phyloP scores from a whole-genome alignment of 306 rosid genomes.

The Ormosia emarginata region DNA sequence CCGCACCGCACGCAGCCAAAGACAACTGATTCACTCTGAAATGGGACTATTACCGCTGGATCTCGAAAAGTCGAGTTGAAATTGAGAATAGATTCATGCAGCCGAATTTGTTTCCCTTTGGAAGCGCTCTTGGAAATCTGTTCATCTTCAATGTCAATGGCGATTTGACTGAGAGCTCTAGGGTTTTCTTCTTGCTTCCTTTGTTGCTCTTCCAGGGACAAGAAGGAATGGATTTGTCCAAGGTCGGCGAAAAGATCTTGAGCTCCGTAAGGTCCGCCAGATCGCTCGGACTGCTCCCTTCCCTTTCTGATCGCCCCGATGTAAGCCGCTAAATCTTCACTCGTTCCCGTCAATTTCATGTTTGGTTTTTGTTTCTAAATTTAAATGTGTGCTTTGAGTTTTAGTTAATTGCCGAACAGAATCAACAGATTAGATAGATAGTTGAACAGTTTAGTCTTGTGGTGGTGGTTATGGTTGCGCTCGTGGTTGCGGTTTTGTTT shows the following conservation, averaged over 20 bases:
- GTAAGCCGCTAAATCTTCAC: slow-evolving; percentile 32
- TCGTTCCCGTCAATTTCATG: background rate
- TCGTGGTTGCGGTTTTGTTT: background rate
- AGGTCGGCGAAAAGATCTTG: slow-evolving; percentile 89
- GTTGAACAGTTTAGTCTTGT: background rate
- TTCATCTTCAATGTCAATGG: slow-evolving; percentile 51
- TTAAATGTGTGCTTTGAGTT: background rate
- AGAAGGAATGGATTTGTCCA: slow-evolving; percentile 94
- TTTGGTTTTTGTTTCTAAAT: background rate
- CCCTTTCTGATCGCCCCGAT: slow-evolving; percentile 93
- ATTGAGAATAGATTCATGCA: slow-evolving; percentile 43
- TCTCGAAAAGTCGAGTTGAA: slow-evolving; percentile 60
- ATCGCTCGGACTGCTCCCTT: slow-evolving; percentile 87
- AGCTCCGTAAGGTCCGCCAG: slow-evolving; percentile 98
- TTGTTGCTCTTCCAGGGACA: slow-evolving; percentile 74
- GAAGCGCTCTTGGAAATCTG: slow-evolving; percentile 70
- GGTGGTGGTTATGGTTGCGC: background rate
- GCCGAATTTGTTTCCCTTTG: slow-evolving; percentile 86
- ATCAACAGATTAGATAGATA: background rate
- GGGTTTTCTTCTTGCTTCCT: slow-evolving; percentile 80
- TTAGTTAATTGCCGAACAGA: slow-evolving; percentile 6
- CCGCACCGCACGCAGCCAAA: too few species aligned
- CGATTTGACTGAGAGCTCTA: slow-evolving; percentile 81
- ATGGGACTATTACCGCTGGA: slow-evolving; percentile 26
- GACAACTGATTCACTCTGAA: background rate